Percentiles rank a stretch among this genome's conserved stretches.
These are phyloP conservation scores for Candida railenensis DNA, from an alignment of 805 yeast species.

Conservation along the genomic window DNA sequence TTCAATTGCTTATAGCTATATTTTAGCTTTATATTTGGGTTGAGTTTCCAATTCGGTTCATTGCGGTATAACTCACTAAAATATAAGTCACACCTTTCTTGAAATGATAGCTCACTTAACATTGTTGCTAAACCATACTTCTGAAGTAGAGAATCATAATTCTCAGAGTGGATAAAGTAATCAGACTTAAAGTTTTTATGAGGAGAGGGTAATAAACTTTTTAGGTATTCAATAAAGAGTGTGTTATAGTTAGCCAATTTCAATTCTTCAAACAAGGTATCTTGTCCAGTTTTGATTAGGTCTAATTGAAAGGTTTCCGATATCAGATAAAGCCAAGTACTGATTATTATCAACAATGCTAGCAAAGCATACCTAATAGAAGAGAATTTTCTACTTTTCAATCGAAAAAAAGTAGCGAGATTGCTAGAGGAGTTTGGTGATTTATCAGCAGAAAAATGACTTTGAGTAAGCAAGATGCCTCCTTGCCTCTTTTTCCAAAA, in stretches of 20 bases:
- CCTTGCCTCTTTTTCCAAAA: conserved; percentile 1
- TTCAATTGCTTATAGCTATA: conserved; percentile 13
- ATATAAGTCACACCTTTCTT: conserved; percentile 21
- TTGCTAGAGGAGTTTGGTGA: neutral
- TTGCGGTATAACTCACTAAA: conserved; percentile 13
- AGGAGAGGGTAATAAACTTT: neutral
- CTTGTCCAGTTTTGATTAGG: neutral
- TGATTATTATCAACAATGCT: neutral
- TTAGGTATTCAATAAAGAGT: neutral
- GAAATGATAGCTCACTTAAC: conserved; percentile 6
- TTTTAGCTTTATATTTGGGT: conserved; percentile 14
- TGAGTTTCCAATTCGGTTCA: conserved; percentile 15
- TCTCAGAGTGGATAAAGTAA: conserved; percentile 1
- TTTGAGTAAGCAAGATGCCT: neutral
- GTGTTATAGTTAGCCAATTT: neutral
- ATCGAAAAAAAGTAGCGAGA: neutral
- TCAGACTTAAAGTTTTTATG: neutral
- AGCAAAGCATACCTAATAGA: neutral
- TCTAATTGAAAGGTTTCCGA: neutral
- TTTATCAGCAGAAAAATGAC: neutral
- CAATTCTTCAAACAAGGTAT: neutral
- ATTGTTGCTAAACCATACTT: conserved; percentile 8
- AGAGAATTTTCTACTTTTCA: neutral
- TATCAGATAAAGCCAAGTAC: neutral
- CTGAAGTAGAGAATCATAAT: neutral